Conservation (phyloP, 768 basidiomycete species). For the Russula abietina region DNA sequence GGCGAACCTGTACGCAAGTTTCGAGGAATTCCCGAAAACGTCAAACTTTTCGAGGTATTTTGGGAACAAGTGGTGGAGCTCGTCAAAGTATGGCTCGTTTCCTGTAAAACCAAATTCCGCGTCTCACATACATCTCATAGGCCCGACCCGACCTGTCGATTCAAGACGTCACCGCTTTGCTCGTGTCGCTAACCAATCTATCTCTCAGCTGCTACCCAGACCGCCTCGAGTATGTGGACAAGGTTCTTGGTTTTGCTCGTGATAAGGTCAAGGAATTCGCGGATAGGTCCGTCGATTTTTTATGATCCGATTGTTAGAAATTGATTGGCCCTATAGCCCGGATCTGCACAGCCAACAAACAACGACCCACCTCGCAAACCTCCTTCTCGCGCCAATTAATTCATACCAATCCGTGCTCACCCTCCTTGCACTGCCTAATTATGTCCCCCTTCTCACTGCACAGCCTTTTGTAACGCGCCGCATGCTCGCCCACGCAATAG, state of each 20-base stretch:
- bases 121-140: slow-evolving; percentile 36
- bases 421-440: slow-evolving; percentile 91
- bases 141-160: slow-evolving; percentile 96
- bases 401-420: slow-evolving; percentile 96
- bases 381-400: slow-evolving; percentile 91
- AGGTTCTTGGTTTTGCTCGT: slow-evolving; percentile 84
- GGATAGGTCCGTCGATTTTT: slow-evolving; percentile 51
- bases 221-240: slow-evolving; percentile 93
- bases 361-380: slow-evolving; percentile 80
- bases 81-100: slow-evolving; percentile 64
- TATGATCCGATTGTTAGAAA: not conserved
- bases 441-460: slow-evolving; percentile 70
- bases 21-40: slow-evolving; percentile 91
- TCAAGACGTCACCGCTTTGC: slow-evolving; percentile 93
- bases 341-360: slow-evolving; percentile 88
- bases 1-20: slow-evolving; percentile 60
- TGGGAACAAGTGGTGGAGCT: slow-evolving; percentile 98
- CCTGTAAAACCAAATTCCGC: not conserved
- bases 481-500: slow-evolving; percentile 89
- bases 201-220: slow-evolving; percentile 97
- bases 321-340: slow-evolving; percentile 43
- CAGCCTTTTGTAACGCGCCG: slow-evolving; percentile 90
- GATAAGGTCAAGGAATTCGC: slow-evolving; percentile 79
- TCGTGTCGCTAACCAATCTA: slow-evolving; percentile 92
- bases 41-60: slow-evolving; percentile 95